A percentile compares a stretch with the other conserved stretches of the same genome.
Conservation (phyloP, 768 basidiomycete genomes). For the Suillus subluteus region DNA sequence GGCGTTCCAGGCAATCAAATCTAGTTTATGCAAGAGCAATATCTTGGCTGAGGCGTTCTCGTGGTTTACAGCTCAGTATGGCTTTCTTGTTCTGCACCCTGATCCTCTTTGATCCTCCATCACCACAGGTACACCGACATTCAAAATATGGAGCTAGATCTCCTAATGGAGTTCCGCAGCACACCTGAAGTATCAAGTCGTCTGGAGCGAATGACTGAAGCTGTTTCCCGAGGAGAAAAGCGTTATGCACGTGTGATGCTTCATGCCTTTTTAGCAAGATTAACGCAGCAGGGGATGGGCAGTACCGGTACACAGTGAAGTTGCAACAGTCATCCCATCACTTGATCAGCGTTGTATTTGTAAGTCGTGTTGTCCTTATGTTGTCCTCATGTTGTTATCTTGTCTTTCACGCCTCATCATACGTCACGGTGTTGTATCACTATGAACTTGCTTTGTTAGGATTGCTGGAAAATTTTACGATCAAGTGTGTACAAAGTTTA, state of each 20-base stretch:
- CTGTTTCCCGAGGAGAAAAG: background rate
- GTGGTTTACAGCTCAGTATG: conserved; percentile 34
- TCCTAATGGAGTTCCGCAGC: background rate
- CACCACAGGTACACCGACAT: conserved; percentile 22
- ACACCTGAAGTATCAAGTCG: background rate
- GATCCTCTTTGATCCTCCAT: background rate
- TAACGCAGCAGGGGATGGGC: background rate
- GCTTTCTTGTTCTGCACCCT: background rate
- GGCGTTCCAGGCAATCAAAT: conserved; percentile 27
- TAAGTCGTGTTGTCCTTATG: background rate
- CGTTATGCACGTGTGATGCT: background rate
- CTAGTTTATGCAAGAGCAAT: conserved; percentile 28
- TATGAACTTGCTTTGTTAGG: background rate
- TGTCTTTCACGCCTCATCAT: background rate
- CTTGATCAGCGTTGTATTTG: background rate
- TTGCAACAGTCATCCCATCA: background rate
- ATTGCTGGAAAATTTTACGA: too few relatives aligned
- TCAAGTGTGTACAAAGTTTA: background rate
- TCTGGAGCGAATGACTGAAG: background rate
- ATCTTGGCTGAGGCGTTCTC: conserved; percentile 34
- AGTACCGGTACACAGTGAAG: background rate
- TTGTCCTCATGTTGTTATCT: background rate
- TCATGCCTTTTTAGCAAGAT: background rate
- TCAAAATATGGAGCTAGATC: conserved; percentile 8
- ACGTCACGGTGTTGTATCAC: background rate